These are phyloP conservation scores for Pythium chondricola DNA, from an alignment of 352 stramenopile species.

Conservation along the genomic window DNA sequence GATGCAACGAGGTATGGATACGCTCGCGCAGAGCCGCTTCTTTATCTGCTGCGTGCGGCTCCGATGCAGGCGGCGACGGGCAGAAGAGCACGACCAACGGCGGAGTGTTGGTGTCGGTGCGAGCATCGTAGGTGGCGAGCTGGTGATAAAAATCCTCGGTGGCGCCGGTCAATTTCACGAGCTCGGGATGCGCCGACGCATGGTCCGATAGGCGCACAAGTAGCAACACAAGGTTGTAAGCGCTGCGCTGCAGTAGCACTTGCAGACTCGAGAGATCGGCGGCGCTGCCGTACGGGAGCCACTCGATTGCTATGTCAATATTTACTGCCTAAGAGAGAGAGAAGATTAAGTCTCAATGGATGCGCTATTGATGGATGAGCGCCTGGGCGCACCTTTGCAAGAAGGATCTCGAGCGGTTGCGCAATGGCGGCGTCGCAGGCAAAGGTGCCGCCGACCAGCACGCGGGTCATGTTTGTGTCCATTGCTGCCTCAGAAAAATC, in stretches of 20 bases:
- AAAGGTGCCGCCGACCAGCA: slow-evolving; percentile 51
- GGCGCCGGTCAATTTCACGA: slow-evolving; percentile 7
- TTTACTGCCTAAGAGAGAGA: slow-evolving; percentile 17
- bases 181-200: slow-evolving; percentile 44
- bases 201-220: slow-evolving; percentile 58
- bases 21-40: slow-evolving; percentile 14
- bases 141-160: not conserved
- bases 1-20: slow-evolving; percentile 17
- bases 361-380: not conserved
- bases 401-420: slow-evolving; percentile 39
- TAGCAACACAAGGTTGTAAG: slow-evolving; percentile 41
- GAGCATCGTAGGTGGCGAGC: not conserved
- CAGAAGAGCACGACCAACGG: slow-evolving; percentile 17
- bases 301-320: slow-evolving; percentile 36
- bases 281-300: slow-evolving; percentile 49
- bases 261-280: slow-evolving; percentile 20
- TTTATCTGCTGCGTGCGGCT: slow-evolving; percentile 5
- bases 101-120: slow-evolving; percentile 3
- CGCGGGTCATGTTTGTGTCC: slow-evolving; percentile 6
- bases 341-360: not conserved
- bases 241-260: not conserved
- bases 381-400: slow-evolving; percentile 31
- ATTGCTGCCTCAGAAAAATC: too few species aligned
- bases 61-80: slow-evolving; percentile 16
- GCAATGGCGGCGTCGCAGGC: slow-evolving; percentile 51